A percentile compares a stretch with the other conserved stretches of the same genome.
These are phyloP conservation scores for Diaporthe destruens DNA, from an alignment of 2,329 filamentous ascomycete species.

Conservation along the genomic window DNA sequence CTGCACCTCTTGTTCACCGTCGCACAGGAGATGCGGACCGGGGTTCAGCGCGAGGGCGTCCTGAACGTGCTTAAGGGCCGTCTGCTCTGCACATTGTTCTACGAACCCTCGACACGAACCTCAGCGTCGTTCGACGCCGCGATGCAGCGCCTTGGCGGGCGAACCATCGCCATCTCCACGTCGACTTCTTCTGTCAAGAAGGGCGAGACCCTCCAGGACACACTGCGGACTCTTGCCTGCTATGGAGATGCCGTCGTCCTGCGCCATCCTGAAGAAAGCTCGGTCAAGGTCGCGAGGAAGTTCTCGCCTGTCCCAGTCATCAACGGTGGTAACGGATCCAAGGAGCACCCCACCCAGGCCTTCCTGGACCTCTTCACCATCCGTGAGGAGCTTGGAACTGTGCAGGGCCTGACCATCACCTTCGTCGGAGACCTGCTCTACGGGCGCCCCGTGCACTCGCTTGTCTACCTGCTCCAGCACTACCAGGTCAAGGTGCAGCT, in stretches of 20 bases:
- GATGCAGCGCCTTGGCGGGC: constrained; percentile 96
- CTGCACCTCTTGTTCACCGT: constrained; percentile 95
- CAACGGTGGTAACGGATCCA: constrained; percentile 95
- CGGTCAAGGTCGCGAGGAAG: constrained; percentile 85
- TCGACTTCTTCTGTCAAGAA: constrained; percentile 91
- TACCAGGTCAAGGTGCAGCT: constrained; percentile 96
- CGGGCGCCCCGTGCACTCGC: constrained; percentile 93
- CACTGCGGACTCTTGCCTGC: constrained; percentile 90
- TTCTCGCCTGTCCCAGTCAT: constrained; percentile 93
- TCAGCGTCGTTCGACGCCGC: constrained; percentile 97
- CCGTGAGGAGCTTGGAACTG: constrained; percentile 94
- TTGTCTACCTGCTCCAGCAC: constrained; percentile 93
- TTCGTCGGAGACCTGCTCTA: constrained; percentile 95
- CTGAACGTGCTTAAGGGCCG: constrained; percentile 88
- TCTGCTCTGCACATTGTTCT: constrained; percentile 94
- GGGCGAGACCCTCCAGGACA: constrained; percentile 94
- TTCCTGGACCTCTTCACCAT: constrained; percentile 99
- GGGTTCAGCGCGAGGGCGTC: constrained; percentile 91
- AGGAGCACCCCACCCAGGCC: constrained; percentile 97
- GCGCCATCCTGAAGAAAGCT: constrained; percentile 87
- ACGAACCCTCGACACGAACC: constrained; percentile 95
- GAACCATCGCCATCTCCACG: constrained; percentile 85
- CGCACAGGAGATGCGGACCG: constrained; percentile 96
- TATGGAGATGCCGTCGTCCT: constrained; percentile 97
- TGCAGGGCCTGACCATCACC: constrained; percentile 94